phyloP scores from a whole-genome alignment of 2,329 filamentous ascomycete species.

The Apiospora arundinis region DNA sequence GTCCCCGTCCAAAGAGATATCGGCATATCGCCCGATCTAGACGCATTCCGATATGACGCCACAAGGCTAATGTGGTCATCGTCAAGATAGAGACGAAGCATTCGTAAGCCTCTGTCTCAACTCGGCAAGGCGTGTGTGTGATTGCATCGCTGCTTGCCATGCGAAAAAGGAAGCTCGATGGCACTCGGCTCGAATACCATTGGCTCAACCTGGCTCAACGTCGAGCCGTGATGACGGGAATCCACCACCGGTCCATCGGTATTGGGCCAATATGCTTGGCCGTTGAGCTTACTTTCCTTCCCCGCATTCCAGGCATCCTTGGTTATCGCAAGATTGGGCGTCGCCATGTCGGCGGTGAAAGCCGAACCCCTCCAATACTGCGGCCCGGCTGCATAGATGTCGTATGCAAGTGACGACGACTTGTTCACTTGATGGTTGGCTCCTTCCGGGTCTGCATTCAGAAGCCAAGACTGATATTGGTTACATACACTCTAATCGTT shows the following conservation, averaged over 20 bases:
- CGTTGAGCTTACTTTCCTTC: slow-evolving; percentile 2
- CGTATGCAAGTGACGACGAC: slow-evolving; percentile 8
- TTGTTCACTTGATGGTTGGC: not conserved
- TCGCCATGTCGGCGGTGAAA: not conserved
- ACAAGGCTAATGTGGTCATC: not conserved
- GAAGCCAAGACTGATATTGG: not conserved
- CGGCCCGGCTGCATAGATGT: not conserved
- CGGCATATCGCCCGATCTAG: slow-evolving; percentile 12
- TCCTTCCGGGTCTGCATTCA: not conserved
- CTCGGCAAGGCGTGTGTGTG: not conserved
- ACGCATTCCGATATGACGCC: not conserved
- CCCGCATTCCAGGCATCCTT: slow-evolving; percentile 6
- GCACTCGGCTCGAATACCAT: not conserved
- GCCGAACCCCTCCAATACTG: not conserved
- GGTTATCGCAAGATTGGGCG: not conserved
- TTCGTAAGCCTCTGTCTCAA: slow-evolving; percentile 8
- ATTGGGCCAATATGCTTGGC: slow-evolving; percentile 6
- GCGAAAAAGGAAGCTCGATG: slow-evolving; percentile 4
- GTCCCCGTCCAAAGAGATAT: not conserved
- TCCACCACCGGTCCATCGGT: not conserved
- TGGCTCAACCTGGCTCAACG: not conserved
- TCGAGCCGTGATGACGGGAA: not conserved
- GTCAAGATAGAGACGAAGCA: slow-evolving; percentile 1
- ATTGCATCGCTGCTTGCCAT: not conserved
- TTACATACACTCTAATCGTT: not conserved